phyloP scores from a whole-genome alignment of 129 eudicot species.

The Arctium minus region DNA sequence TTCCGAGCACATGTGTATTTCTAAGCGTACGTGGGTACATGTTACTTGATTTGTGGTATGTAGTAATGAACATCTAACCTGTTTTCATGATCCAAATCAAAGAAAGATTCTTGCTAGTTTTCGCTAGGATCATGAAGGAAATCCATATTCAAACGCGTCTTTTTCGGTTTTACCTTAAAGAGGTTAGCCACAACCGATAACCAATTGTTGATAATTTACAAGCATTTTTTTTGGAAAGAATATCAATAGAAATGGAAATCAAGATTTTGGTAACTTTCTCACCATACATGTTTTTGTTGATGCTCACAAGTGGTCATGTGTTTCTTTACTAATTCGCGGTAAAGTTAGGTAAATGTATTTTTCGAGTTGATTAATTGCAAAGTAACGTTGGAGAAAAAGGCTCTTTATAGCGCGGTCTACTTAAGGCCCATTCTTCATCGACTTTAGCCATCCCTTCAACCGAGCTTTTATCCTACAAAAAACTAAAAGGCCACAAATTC shows the following conservation, averaged over 20 bases:
- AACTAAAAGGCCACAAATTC: background rate
- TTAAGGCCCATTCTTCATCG: slow-evolving; percentile 28
- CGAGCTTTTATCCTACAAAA: slow-evolving; percentile 1
- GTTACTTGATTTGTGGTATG: background rate
- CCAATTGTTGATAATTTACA: slow-evolving; percentile 9
- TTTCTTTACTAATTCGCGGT: background rate
- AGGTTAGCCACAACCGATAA: background rate
- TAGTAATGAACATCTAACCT: slow-evolving; percentile 11
- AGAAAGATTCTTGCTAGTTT: slow-evolving; percentile 21
- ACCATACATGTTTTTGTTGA: slow-evolving; percentile 18
- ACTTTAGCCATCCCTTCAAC: slow-evolving; percentile 13
- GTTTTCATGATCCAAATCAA: slow-evolving; percentile 5
- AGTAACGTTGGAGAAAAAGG: background rate
- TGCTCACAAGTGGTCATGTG: slow-evolving; percentile 11
- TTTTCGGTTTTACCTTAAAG: background rate
- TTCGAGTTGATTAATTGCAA: slow-evolving; percentile 9
- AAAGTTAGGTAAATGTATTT: slow-evolving; percentile 25
- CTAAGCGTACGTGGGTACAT: background rate
- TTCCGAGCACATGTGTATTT: background rate
- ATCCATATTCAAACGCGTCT: slow-evolving; percentile 13
- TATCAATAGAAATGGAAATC: slow-evolving; percentile 17
- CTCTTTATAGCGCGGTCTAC: slow-evolving; percentile 2
- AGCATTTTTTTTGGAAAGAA: slow-evolving; percentile 1
- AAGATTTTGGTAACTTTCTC: slow-evolving; percentile 8
- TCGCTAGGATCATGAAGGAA: slow-evolving; percentile 7